A percentile compares a stretch with the other conserved stretches of the same genome.
Conservation (phyloP, 176 grass and related monocot species). For the Pontederia crassipes region DNA sequence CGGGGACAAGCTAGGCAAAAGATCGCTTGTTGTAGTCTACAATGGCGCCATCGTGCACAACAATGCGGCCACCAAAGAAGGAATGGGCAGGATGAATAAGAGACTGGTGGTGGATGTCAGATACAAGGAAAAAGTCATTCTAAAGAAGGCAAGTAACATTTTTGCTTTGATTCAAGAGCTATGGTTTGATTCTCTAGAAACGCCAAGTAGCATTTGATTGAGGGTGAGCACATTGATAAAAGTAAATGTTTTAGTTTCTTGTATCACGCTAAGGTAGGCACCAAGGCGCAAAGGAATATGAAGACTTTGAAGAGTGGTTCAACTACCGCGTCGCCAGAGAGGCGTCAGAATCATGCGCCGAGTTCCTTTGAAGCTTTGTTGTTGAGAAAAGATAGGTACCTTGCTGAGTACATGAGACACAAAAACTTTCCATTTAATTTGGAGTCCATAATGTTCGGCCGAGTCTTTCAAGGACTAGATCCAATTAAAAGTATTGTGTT, state of each 20-base stretch:
- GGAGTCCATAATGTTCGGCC: slow-evolving; percentile 74
- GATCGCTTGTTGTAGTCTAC: slow-evolving; percentile 81
- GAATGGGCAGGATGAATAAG: slow-evolving; percentile 30
- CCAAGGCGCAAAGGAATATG: slow-evolving; percentile 79
- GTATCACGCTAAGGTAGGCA: not conserved
- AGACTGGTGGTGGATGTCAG: slow-evolving; percentile 40
- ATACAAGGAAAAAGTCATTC: slow-evolving; percentile 88
- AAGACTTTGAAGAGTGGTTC: slow-evolving; percentile 98
- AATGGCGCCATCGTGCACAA: slow-evolving; percentile 56
- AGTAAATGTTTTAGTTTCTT: slow-evolving; percentile 1
- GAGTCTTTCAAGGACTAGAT: slow-evolving; percentile 43
- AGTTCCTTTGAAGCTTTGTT: slow-evolving; percentile 85
- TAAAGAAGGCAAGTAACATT: slow-evolving; percentile 59
- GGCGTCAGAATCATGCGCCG: slow-evolving; percentile 70
- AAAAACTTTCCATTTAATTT: slow-evolving; percentile 66
- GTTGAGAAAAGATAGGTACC: slow-evolving; percentile 56
- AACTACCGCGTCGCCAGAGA: slow-evolving; percentile 84
- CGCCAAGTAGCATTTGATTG: not conserved
- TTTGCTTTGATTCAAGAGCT: not conserved
- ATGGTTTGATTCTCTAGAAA: not conserved
- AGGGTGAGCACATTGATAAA: not conserved
- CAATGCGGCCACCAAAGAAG: slow-evolving; percentile 28
- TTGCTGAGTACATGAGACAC: slow-evolving; percentile 49
- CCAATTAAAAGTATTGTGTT: slow-evolving; percentile 43
- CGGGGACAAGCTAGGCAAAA: slow-evolving; percentile 75